Evolutionary conservation across 495 filamentous ascomycete species (phyloP), one percentile per base, ranked within the genome.

Genomic region (Rusavskia elegans): DNA sequence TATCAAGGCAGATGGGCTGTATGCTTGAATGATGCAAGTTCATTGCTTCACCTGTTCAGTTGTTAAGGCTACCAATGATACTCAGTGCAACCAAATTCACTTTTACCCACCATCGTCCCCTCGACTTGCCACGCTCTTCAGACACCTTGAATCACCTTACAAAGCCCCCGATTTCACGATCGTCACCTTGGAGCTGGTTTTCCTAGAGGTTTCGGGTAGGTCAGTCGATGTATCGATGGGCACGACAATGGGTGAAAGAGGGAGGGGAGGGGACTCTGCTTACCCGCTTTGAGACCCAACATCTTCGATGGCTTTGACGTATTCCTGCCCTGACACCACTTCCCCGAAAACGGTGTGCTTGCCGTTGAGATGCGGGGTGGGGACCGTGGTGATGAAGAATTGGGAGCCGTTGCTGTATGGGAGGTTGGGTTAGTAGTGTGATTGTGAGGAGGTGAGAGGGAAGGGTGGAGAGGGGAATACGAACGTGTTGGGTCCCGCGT

Each of bases 401-500:
- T 87, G 82, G 17, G 80, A 83, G 62, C 82, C 81, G 21, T 58
- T 58, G 16, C 82, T 87, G 76, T 87, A 17, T 29, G 19, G n/a
- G 39, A 30, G 8, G 29, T 3, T 30, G 2, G 8, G 9, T 35
- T 3, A 35, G 32, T 35, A 11, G 32, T 2, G 32, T 2, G 32
- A 11, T 35, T 35, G 32, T 35, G 32, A 14, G 13, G 32, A 35
- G 32, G 32, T 2, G 0, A 35, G 32, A 35, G 32, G 32, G 13
- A 2, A 6, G 32, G 32, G 11, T 1, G 8, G 32, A 30, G 29
- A 19, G 6, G n/a, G n/a, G n/a, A 30, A 17, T 27, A 27, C 48
- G 7, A 76, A 88, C 89, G 87, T 63, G 68, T 77, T 71, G 58
- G 89, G 88, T 48, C 92, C 92, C 61, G 92, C 88, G 65, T 98